Evolutionary conservation across 1,284 basidiomycete genomes (phyloP), one percentile per base, ranked within the genome.

Genomic region (Vanrija pseudolonga): DNA sequence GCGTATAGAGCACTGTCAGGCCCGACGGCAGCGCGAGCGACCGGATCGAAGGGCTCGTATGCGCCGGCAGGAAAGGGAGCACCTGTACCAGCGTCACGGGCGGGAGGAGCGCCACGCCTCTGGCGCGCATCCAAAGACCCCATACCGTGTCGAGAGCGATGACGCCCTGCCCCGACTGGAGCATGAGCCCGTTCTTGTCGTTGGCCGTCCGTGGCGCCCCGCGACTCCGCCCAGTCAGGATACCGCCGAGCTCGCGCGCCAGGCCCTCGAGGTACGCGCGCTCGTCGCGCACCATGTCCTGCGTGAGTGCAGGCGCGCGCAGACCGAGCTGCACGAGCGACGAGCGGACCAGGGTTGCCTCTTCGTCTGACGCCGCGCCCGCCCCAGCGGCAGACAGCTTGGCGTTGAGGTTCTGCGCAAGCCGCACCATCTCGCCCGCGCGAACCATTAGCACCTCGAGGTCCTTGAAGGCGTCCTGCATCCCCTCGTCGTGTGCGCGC

Each of bases 81-180:
- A 87, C 85, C 42, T 84, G 81, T 6, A 89, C 80, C 60, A 98
- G 84, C 1, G 89, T 90, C 23, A 86, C 81, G 0, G 95, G 95
- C 2, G 94, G 88, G 28, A 97, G 84, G 40, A 98, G 83, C 3
- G 94, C 93, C 48, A 97, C 87, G 47, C 95, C 95, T 55, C 95
- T 79, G 2, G 91, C 92, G 49, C 95, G 85, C 74, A 98, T 98
- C 95, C 95, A 98, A 2, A 89, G 83, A 42, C 92, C 92, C 95
- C 95, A 98, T 0, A 92, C 88, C 72, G 97, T 93, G 72, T 98
- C 95, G 18, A 98, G 78, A 0, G 87, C 89, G 20, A 97, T 81
- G 17, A 98, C 82, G 0, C 90, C 92, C 40, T 56, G 51, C 66
- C 68, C 51, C 60, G 50, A 28, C 32, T 51, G 51, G 17, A 56